phyloP scores from a whole-genome alignment of 768 basidiomycete species.

The Boletus speciosus region DNA sequence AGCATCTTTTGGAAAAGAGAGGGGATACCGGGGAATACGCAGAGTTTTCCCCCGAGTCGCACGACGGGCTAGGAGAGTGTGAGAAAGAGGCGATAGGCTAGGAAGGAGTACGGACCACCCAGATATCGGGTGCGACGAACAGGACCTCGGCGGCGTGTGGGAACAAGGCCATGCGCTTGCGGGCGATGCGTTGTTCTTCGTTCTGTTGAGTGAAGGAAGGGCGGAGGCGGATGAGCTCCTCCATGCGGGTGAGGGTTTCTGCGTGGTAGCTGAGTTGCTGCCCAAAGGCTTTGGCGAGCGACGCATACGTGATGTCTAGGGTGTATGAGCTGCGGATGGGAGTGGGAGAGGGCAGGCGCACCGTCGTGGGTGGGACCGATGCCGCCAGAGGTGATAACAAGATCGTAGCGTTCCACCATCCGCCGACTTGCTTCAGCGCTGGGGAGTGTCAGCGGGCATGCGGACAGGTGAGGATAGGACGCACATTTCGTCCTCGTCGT shows the following conservation, averaged over 20 bases:
- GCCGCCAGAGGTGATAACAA: constrained; percentile 88
- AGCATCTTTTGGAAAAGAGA: constrained; percentile 80
- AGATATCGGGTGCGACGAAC: constrained; percentile 75
- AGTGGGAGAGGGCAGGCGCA: constrained; percentile 27
- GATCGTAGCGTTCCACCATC: constrained; percentile 79
- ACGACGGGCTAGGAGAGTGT: constrained; percentile 66
- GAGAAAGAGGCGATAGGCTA: background rate
- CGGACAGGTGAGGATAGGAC: background rate
- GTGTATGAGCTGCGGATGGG: background rate
- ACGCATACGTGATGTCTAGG: constrained; percentile 84
- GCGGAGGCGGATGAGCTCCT: constrained; percentile 52
- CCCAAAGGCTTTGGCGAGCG: constrained; percentile 80
- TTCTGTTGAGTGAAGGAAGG: constrained; percentile 60
- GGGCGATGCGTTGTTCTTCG: constrained; percentile 70
- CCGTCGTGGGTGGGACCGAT: constrained; percentile 92
- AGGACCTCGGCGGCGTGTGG: constrained; percentile 76
- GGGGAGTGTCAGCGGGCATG: constrained; percentile 2
- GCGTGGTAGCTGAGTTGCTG: constrained; percentile 67
- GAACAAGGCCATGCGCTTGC: constrained; percentile 87
- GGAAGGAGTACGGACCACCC: constrained; percentile 60
- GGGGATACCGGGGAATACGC: constrained; percentile 91
- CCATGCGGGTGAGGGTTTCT: constrained; percentile 77
- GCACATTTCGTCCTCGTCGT: constrained; percentile 84
- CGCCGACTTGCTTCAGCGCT: constrained; percentile 84
- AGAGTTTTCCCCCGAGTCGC: constrained; percentile 79